Percentiles rank a stretch among this genome's conserved stretches.
Evolutionary conservation across 2,329 filamentous ascomycete genomes (phyloP).

Genomic region (Claviceps paspali): DNA sequence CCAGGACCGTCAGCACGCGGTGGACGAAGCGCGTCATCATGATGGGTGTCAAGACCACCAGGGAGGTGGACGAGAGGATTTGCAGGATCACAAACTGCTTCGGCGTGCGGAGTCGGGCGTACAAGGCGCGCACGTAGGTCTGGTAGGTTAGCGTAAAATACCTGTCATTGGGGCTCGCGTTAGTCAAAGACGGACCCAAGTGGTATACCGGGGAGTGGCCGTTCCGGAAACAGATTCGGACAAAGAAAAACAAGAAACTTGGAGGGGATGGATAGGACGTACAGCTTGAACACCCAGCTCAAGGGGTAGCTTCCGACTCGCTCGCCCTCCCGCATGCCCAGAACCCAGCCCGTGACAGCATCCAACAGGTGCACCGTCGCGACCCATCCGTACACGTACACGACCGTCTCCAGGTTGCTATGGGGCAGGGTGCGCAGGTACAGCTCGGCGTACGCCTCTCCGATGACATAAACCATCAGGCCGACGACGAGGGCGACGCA

Average conservation of each 20-base stretch:
- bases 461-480: constrained; percentile 50
- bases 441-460: constrained; percentile 54
- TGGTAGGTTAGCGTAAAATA: constrained; percentile 58
- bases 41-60: constrained; percentile 48
- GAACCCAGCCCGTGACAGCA: constrained; percentile 48
- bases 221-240: too few species aligned
- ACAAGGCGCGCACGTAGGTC: constrained; percentile 54
- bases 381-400: constrained; percentile 59
- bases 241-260: not conserved
- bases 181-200: too few species aligned
- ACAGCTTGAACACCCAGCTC: constrained; percentile 58
- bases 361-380: constrained; percentile 50
- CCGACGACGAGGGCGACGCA: constrained; percentile 47
- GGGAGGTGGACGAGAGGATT: constrained; percentile 44
- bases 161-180: constrained; percentile 16
- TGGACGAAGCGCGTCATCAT: constrained; percentile 48
- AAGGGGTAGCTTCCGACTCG: constrained; percentile 55
- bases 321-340: constrained; percentile 50
- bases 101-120: constrained; percentile 50
- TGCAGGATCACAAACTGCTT: constrained; percentile 51
- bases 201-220: too few species aligned
- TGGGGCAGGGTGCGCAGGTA: constrained; percentile 53
- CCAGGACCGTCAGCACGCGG: constrained; percentile 35
- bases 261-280: constrained; percentile 13
- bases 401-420: constrained; percentile 48